A percentile compares a stretch with the other conserved stretches of the same genome.
Evolutionary conservation across 352 stramenopile genomes (phyloP).

Genomic region (Globisporangium ultimum): DNA sequence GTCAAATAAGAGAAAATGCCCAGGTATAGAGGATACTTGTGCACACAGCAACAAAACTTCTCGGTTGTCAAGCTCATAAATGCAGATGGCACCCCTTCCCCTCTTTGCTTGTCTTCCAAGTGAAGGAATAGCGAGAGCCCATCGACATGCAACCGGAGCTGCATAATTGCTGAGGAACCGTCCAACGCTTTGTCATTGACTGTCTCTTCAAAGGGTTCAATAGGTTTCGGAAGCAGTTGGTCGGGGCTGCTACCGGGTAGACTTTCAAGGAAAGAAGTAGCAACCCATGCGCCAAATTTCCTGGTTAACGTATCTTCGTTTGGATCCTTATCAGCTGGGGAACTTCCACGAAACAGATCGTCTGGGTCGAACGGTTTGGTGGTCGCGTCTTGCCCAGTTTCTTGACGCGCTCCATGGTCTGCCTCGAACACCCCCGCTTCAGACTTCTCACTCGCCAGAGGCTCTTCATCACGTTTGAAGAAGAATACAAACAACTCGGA

Average conservation of each 20-base stretch:
- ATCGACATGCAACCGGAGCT: constrained; percentile 72
- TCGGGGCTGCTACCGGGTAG: constrained; percentile 14
- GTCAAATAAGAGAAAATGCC: constrained; percentile 70
- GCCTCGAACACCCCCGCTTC: constrained; percentile 2
- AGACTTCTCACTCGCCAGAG: background rate
- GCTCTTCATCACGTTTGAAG: constrained; percentile 33
- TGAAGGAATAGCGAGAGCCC: constrained; percentile 70
- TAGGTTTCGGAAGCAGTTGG: constrained; percentile 5
- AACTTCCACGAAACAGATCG: constrained; percentile 5
- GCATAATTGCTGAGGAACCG: constrained; percentile 42
- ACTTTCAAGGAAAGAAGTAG: constrained; percentile 55
- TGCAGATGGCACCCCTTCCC: constrained; percentile 29
- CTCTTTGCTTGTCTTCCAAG: constrained; percentile 33
- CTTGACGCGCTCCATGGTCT: background rate
- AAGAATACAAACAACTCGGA: constrained; percentile 80
- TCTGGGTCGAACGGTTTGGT: constrained; percentile 5
- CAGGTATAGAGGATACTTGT: constrained; percentile 65
- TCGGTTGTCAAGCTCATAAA: constrained; percentile 66
- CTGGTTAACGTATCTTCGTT: constrained; percentile 40
- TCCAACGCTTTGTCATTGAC: constrained; percentile 23
- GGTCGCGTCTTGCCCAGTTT: background rate
- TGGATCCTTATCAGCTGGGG: constrained; percentile 9
- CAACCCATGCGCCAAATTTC: constrained; percentile 56
- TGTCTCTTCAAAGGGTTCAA: constrained; percentile 14
- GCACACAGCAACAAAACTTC: constrained; percentile 69